These are phyloP conservation scores for Bolboschoenus planiculmis DNA, from an alignment of 176 grass and related monocot genomes.

Conservation along the genomic window DNA sequence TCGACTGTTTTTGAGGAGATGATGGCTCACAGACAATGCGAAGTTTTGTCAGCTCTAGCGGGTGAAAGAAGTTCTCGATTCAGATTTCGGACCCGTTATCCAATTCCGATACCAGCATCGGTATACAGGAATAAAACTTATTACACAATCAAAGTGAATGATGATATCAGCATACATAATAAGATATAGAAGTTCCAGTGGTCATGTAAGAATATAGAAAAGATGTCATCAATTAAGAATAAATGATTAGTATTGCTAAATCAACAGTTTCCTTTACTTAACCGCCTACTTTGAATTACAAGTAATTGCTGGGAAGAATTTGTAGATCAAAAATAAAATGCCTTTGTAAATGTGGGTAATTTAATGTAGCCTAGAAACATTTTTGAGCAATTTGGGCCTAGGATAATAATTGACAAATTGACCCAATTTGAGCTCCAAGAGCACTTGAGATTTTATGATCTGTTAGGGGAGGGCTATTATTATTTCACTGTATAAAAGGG, in stretches of 20 bases:
- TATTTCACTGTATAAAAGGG: neutral
- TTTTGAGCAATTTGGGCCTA: neutral
- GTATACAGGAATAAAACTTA: neutral
- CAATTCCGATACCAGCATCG: neutral
- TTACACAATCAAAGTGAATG: neutral
- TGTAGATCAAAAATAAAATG: neutral
- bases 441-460: neutral
- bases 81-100: neutral
- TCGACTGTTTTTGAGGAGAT: neutral
- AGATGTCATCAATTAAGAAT: no score
- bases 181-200: no score
- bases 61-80: neutral
- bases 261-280: neutral
- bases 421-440: neutral
- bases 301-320: neutral
- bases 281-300: neutral
- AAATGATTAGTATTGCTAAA: no score
- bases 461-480: neutral
- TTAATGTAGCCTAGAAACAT: neutral
- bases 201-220: no score
- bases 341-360: no score
- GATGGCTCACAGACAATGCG: neutral
- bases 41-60: neutral
- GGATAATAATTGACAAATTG: neutral
- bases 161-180: no score